Conservation (phyloP, 176 grass and related monocot species). For the Eragrostis nindensis region DNA sequence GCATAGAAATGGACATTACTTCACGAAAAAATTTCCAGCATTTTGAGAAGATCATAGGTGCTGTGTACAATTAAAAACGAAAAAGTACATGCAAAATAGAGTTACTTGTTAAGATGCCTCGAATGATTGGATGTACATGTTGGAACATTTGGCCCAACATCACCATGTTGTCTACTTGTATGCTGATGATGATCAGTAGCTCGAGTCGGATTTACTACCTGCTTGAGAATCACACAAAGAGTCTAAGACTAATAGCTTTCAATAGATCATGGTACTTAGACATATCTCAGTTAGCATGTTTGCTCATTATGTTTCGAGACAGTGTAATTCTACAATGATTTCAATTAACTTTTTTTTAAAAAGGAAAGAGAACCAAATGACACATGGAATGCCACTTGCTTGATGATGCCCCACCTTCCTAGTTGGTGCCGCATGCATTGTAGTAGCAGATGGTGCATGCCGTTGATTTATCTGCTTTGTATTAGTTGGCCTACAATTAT, state of each 20-base stretch:
- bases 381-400: background rate
- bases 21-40: background rate
- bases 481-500: conserved; percentile 57
- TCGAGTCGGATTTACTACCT: conserved; percentile 44
- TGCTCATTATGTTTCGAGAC: background rate
- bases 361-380: background rate
- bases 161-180: conserved; percentile 9
- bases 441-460: conserved; percentile 13
- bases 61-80: background rate
- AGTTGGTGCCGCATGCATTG: conserved; percentile 33
- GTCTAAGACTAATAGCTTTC: background rate
- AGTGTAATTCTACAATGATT: conserved; percentile 5
- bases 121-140: conserved; percentile 32
- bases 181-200: conserved; percentile 38
- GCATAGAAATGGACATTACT: background rate
- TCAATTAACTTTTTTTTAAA: background rate
- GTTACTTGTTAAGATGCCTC: conserved; percentile 43
- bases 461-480: conserved; percentile 50
- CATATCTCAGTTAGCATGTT: conserved; percentile 2
- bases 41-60: conserved; percentile 1
- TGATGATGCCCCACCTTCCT: conserved; percentile 47
- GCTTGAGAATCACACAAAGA: conserved; percentile 8
- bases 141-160: conserved; percentile 35
- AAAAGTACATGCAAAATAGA: background rate
- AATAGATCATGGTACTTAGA: conserved; percentile 9